These are phyloP conservation scores for Sordariomycetes sp. DNA, from an alignment of 2,329 filamentous ascomycete genomes.

Conservation along the genomic window DNA sequence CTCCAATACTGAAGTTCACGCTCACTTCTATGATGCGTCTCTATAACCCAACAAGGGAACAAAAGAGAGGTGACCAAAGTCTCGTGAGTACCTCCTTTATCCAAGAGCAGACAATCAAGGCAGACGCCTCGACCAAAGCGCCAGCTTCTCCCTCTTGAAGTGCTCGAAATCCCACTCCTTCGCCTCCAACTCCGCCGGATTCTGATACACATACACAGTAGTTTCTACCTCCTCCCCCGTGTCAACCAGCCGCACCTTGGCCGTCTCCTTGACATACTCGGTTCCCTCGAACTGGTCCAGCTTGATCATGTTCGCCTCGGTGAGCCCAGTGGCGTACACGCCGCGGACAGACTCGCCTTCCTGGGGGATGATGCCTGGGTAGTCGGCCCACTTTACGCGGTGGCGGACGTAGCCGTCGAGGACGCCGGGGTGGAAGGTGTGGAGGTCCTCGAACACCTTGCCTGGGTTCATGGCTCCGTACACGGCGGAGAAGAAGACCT, in stretches of 20 bases:
- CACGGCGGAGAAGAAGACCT: constrained; percentile 76
- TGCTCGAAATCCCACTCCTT: constrained; percentile 80
- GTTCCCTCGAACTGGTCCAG: constrained; percentile 73
- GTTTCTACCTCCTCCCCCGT: constrained; percentile 35
- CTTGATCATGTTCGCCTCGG: constrained; percentile 58
- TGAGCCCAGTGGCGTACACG: constrained; percentile 65
- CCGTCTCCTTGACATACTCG: constrained; percentile 51
- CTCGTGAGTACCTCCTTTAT: background rate
- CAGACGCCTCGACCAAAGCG: constrained; percentile 30
- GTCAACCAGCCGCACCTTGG: constrained; percentile 36
- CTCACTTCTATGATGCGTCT: background rate
- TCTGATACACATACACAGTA: constrained; percentile 52
- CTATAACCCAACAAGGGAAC: background rate
- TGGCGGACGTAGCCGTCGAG: constrained; percentile 59
- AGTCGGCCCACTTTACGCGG: constrained; percentile 58
- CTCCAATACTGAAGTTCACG: background rate
- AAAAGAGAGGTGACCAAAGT: background rate
- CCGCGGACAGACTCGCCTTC: constrained; percentile 52
- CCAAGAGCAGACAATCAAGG: background rate
- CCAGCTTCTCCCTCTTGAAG: constrained; percentile 64
- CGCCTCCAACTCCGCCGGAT: constrained; percentile 43
- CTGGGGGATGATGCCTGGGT: constrained; percentile 61
- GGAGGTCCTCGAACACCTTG: constrained; percentile 37
- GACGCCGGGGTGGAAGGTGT: constrained; percentile 59
- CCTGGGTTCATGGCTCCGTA: constrained; percentile 43